Base-by-base conservation (phyloP, 495 filamentous ascomycete genomes). In the Talaromyces stipitatus region DNA sequence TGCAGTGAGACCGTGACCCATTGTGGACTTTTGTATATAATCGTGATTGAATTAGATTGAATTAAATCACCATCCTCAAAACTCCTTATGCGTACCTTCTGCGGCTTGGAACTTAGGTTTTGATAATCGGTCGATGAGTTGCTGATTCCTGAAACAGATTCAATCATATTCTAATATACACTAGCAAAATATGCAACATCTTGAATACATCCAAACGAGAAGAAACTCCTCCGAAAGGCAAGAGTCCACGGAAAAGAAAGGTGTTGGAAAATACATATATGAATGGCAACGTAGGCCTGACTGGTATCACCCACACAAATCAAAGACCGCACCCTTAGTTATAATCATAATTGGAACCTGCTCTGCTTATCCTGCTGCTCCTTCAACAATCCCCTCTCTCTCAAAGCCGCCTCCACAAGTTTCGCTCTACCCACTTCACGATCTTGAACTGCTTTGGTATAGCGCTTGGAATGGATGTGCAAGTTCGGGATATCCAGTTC, bases 371-470 rank as follows among this genome's bases (percentile, higher is more conserved):
- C 24, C 6, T 46, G 16, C 36, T 55, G 29, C 16, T 55, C 22
- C 14, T 43, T 24, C n/a, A 70, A 55, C 26, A 91, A 69, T 5
- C 82, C 84, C 52, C 83, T 74, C 60, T 79, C 74, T 64, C 80
- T 71, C 41, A 95, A 78, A 72, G 87, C 87, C 65, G 82, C 66
- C 64, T 89, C 81, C 64, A 95, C 91, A 27, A 91, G 62, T 82
- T 95, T 94, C 84, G 85, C 90, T 61, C 92, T 81, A 4, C 92
- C 92, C 23, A 92, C 62, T 60, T 81, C 80, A 66, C 81, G 84
- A 69, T 95, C 89, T 68, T 82, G 82, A 70, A 91, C 80, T 50
- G 82, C 79, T 22, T 78, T 79, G 20, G 81, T 88, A 51, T 86
- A 72, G 60, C 85, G 82, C 56, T 76, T 76, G 3, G 66, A 60